Base-by-base conservation (phyloP, 2,329 filamentous ascomycete genomes). In the Monosporascus sp. region DNA sequence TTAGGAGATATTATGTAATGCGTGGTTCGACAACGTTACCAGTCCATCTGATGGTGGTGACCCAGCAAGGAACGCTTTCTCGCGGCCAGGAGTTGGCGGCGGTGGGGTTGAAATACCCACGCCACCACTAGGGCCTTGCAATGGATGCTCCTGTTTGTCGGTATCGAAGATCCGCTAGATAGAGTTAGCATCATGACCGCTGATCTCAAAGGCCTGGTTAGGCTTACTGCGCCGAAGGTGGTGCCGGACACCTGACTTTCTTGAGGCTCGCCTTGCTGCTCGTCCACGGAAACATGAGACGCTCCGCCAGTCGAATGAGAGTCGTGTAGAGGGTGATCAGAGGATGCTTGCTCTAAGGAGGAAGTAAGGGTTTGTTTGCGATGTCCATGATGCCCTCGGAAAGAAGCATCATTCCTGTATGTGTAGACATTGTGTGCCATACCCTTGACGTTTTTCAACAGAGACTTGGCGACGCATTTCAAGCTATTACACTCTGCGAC, bases 381-480 rank as follows among this genome's bases (percentile, higher is more conserved):
- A 35, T 5, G 59, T 45, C 56, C 51, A 25, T 48, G 50, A 50
- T 54, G 54, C 49, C 50, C 54, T 36, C 54, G 51, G 20, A 54
- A 54, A 44, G 58, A 52, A 25, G 44, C 48, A 46, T 60, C 57
- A 52, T 64, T 67, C 3, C 60, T 62, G 51, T 71, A 73, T 14
- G 11, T 35, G 11, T 41, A 18, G 3, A 74, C 45, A 11, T 62
- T 61, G 45, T 62, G 61, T 45, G 67, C 70, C 38, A 66, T 64
- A 44, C 72, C 66, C 56, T 70, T 70, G 50, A 77, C 65, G 48
- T 70, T 70, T 48, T 69, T 59, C 44, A 70, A 67, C 47, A 77
- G 62, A n/a, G 69, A 63, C 41, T 66, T 65, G 46, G 76, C 63
- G 43, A 77, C 62, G 55, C 77, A 79, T 57, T 70, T 74, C 43